Conservation (phyloP, 495 filamentous ascomycete genomes). For the Hypoxylon subgilvum region DNA sequence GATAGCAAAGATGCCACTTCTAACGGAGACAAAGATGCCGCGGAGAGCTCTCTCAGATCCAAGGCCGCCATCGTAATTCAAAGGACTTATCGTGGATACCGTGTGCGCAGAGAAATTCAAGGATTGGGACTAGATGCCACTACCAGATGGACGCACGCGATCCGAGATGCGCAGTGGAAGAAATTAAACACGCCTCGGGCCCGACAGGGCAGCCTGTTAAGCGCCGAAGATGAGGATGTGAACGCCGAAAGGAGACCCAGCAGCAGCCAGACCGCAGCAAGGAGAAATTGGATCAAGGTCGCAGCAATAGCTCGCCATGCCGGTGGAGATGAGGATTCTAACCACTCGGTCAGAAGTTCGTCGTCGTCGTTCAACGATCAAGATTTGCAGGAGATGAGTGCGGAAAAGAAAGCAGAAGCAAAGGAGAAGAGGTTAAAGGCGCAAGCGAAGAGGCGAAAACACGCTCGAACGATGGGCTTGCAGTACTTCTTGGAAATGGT, state of each 20-base stretch:
- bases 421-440: constrained; percentile 52
- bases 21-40: background rate
- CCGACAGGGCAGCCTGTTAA: constrained; percentile 33
- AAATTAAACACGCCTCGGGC: constrained; percentile 57
- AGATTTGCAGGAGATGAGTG: constrained; percentile 42
- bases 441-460: constrained; percentile 55
- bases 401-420: constrained; percentile 45
- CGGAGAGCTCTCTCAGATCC: constrained; percentile 29
- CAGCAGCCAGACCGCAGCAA: constrained; percentile 47
- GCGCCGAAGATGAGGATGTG: constrained; percentile 7
- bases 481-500: constrained; percentile 96
- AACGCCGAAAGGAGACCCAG: constrained; percentile 24
- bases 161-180: constrained; percentile 69
- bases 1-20: constrained; percentile 5
- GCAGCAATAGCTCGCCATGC: constrained; percentile 74
- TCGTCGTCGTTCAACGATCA: constrained; percentile 41
- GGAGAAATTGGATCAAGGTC: constrained; percentile 75
- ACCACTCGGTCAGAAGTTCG: constrained; percentile 38
- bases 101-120: constrained; percentile 66
- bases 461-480: constrained; percentile 80
- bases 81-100: constrained; percentile 73
- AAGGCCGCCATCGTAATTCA: constrained; percentile 64
- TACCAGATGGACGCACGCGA: constrained; percentile 71
- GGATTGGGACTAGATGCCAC: constrained; percentile 69
- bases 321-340: constrained; percentile 63